Base-by-base conservation (phyloP, 2,329 filamentous ascomycete genomes). In the Colletotrichum coccodes region DNA sequence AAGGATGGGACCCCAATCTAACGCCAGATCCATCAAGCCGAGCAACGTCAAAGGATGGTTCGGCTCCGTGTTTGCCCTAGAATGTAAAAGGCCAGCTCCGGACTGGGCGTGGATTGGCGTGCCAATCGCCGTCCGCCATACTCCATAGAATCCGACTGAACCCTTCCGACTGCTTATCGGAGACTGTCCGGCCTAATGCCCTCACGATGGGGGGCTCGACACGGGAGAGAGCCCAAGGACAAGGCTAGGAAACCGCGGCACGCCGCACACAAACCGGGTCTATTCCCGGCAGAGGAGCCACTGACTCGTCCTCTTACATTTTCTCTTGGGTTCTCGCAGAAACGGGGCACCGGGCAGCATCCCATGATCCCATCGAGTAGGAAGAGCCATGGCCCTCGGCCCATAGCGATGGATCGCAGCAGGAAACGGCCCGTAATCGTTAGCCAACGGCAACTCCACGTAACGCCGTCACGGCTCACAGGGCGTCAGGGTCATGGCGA, bases 341-440 rank as follows among this genome's bases (percentile, higher is more conserved):
- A 59, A 58, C 53, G 60, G 65, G 60, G 65, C 60, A 38, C 30
- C 23, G 36, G 52, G 44, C 36, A 53, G 57, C 30, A 47, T 49
- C 30, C 32, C 32, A 28, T 49, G 44, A 36, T 47, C 23, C 28
- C 28, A 47, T 30, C 8, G 40, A 58, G 28, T 26, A 26, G 18
- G 16, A 32, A 34, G 30, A 18, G 30, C 38, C 46, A 58, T 52
- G 54, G 47, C 18, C 46, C 49, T 49, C 28, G 44, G 12, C 16
- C 54, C 50, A 62, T 36, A 42, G 32, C 52, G 38, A 65, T 34
- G 61, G 63, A 65, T 46, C 61, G 54, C 34, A 60, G 40, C 61
- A 60, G 59, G 49, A 68, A 54, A 68, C 61, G 54, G 65, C 38
- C 65, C 65, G 65, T 65, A 68, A 68, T 65, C 54, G 32, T 68